These are phyloP conservation scores for Metschnikowia sp. DNA, from an alignment of 805 yeast genomes.

Conservation along the genomic window DNA sequence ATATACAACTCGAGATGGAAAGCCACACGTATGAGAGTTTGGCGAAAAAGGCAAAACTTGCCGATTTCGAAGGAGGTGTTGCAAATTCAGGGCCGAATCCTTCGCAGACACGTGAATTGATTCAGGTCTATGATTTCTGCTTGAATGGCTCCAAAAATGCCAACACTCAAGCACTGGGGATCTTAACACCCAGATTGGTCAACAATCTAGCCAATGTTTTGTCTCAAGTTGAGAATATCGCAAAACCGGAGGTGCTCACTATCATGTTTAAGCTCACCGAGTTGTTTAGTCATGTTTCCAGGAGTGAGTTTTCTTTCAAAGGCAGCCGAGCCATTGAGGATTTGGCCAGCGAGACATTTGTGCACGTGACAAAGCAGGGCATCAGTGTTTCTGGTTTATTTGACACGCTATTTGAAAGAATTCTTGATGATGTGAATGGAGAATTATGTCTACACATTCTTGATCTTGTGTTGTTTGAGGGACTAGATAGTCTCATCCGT, in stretches of 20 bases:
- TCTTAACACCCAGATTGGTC: neutral
- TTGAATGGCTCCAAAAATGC: conserved; percentile 8
- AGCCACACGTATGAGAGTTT: conserved; percentile 27
- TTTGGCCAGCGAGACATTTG: conserved; percentile 21
- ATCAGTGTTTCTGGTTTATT: conserved; percentile 24
- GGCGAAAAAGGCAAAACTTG: conserved; percentile 24
- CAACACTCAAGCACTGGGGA: neutral
- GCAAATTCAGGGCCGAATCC: neutral
- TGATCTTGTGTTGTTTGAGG: conserved; percentile 40
- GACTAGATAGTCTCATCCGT: conserved; percentile 33
- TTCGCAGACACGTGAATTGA: conserved; percentile 18
- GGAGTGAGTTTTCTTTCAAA: conserved; percentile 31
- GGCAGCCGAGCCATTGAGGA: conserved; percentile 37
- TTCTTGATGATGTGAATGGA: neutral
- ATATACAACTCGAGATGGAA: conserved; percentile 28
- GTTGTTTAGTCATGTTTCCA: conserved; percentile 15
- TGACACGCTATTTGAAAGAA: conserved; percentile 12
- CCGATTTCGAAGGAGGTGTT: conserved; percentile 3
- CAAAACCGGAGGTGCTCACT: conserved; percentile 29
- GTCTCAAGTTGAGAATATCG: conserved; percentile 17
- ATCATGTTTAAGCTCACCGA: conserved; percentile 29
- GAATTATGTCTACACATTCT: conserved; percentile 17
- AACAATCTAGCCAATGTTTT: conserved; percentile 12
- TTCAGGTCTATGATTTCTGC: conserved; percentile 32
- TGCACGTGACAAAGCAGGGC: conserved; percentile 37